phyloP scores from a whole-genome alignment of 2,329 filamentous ascomycete species.

The Cadophora malorum region DNA sequence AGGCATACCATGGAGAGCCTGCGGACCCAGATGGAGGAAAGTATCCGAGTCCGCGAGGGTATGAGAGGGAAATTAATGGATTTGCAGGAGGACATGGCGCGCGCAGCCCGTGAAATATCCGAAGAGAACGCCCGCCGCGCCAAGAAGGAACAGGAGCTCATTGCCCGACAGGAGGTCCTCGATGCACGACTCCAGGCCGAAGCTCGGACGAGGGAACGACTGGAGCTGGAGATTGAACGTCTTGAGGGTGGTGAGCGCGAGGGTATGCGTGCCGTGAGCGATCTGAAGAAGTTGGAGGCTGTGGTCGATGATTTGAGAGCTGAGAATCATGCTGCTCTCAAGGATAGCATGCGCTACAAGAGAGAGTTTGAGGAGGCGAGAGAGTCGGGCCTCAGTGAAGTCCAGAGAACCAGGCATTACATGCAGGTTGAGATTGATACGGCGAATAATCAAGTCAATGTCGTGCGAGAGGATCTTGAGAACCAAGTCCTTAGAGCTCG shows the following conservation, averaged over 20 bases:
- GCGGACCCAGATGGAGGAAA: conserved; percentile 82
- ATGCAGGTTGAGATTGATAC: conserved; percentile 83
- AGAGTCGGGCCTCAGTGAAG: conserved; percentile 79
- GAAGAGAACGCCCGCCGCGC: conserved; percentile 82
- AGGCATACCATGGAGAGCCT: conserved; percentile 76
- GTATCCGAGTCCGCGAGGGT: conserved; percentile 80
- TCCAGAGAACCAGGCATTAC: conserved; percentile 78
- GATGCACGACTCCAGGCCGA: conserved; percentile 80
- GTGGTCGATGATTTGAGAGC: conserved; percentile 62
- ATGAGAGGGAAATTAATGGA: conserved; percentile 85
- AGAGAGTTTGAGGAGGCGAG: conserved; percentile 85
- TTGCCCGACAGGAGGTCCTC: conserved; percentile 80
- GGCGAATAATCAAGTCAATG: conserved; percentile 85
- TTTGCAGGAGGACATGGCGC: conserved; percentile 86
- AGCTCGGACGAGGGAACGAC: conserved; percentile 69
- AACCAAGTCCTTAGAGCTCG: conserved; percentile 76
- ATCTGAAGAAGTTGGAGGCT: conserved; percentile 65
- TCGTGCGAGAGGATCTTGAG: conserved; percentile 81
- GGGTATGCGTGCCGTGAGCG: conserved; percentile 67
- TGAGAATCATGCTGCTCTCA: conserved; percentile 67
- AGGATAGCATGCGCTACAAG: conserved; percentile 61
- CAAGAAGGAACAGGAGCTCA: conserved; percentile 78
- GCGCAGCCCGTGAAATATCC: conserved; percentile 78
- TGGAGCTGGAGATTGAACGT: conserved; percentile 70
- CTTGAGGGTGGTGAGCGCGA: conserved; percentile 69